Percentiles rank a stretch among this genome's conserved stretches.
phyloP scores from a whole-genome alignment of 495 filamentous ascomycete species.

The Aspergillus asperescens region DNA sequence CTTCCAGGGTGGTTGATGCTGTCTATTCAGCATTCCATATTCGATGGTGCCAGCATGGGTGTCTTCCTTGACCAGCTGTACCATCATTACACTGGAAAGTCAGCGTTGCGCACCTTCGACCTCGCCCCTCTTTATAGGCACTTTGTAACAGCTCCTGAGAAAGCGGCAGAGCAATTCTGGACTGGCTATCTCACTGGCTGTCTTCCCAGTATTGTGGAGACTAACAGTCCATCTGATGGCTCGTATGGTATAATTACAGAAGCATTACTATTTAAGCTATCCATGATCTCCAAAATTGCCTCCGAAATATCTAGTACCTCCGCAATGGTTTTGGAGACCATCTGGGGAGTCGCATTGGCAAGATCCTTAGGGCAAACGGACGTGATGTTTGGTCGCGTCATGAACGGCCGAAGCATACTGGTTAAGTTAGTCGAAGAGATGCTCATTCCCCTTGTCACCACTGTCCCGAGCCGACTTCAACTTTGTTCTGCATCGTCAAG shows the following conservation, averaged over 20 bases:
- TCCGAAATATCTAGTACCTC: constrained; percentile 5
- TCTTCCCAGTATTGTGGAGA: background rate
- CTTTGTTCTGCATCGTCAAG: background rate
- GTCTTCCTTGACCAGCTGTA: constrained; percentile 14
- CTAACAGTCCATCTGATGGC: background rate
- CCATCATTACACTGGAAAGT: constrained; percentile 10
- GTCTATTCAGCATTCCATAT: constrained; percentile 56
- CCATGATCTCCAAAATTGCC: constrained; percentile 5
- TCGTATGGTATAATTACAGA: background rate
- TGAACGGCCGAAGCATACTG: constrained; percentile 26
- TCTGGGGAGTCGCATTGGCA: constrained; percentile 10
- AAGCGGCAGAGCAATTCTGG: constrained; percentile 2
- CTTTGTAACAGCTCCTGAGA: constrained; percentile 1
- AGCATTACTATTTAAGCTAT: constrained; percentile 4
- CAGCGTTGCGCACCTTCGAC: background rate
- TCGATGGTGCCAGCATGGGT: constrained; percentile 53
- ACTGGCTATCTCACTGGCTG: background rate
- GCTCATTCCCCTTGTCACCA: constrained; percentile 78
- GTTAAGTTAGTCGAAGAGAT: constrained; percentile 55
- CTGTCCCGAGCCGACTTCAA: constrained; percentile 54
- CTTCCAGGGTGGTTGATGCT: constrained; percentile 14
- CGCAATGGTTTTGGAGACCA: constrained; percentile 8
- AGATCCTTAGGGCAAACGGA: constrained; percentile 35
- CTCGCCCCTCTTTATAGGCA: constrained; percentile 1
- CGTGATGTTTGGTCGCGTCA: constrained; percentile 24